Percentiles rank a stretch among this genome's conserved stretches.
These are phyloP conservation scores for Colletotrichum tofieldiae DNA, from an alignment of 2,329 filamentous ascomycete species.

Conservation along the genomic window DNA sequence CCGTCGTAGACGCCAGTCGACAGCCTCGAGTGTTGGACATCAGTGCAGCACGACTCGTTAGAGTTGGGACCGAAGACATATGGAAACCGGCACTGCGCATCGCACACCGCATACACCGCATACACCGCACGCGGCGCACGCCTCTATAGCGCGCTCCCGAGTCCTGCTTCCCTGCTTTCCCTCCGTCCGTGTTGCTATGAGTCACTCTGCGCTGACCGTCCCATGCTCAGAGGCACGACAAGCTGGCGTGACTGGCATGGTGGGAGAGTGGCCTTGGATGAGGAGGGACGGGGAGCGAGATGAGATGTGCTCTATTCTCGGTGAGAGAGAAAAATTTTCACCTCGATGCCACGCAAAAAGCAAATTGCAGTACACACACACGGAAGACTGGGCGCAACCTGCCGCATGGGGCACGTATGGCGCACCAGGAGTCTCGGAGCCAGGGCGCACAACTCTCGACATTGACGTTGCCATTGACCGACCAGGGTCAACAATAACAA, in stretches of 20 bases:
- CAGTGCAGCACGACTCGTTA: constrained; percentile 41
- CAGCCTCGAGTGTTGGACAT: constrained; percentile 43
- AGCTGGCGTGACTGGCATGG: constrained; percentile 33
- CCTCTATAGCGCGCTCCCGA: constrained; percentile 7
- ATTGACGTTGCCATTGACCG: constrained; percentile 12
- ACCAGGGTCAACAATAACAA: constrained; percentile 30
- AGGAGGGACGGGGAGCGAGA: constrained; percentile 34
- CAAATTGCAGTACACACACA: constrained; percentile 34
- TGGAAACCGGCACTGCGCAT: constrained; percentile 13
- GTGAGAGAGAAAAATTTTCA: constrained; percentile 42
- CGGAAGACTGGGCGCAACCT: constrained; percentile 31
- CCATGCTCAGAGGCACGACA: constrained; percentile 12
- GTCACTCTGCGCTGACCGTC: constrained; percentile 35
- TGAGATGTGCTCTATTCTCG: constrained; percentile 30
- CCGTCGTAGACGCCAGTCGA: constrained; percentile 50
- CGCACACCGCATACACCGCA: constrained; percentile 31
- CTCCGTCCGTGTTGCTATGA: constrained; percentile 20
- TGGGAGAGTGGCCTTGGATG: constrained; percentile 33
- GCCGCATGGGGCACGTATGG: constrained; percentile 37
- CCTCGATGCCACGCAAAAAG: constrained; percentile 35
- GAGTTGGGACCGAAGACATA: constrained; percentile 42
- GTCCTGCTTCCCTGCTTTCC: constrained; percentile 4
- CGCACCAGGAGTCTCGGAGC: constrained; percentile 10
- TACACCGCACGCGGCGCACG: constrained; percentile 24
- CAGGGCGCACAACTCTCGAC: constrained; percentile 14